Percentiles rank a stretch among this genome's conserved stretches.
These are phyloP conservation scores for Babesia gibsoni DNA, from an alignment of 169 alveolate genomes.

Conservation along the genomic window DNA sequence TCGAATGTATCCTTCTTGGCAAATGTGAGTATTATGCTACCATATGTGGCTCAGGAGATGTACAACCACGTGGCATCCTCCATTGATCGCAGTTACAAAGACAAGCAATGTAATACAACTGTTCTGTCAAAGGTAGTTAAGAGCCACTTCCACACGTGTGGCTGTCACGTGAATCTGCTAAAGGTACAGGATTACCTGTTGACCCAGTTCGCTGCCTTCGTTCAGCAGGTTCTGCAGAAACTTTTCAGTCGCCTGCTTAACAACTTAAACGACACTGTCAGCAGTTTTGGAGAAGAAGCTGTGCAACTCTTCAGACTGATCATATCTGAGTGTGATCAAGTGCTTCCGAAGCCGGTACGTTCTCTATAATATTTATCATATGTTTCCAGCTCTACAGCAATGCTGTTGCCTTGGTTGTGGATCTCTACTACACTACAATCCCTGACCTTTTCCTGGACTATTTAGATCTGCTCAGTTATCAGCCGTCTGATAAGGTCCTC, in stretches of 20 bases:
- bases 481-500: conserved; percentile 25
- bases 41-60: conserved; percentile 30
- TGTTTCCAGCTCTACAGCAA: conserved; percentile 3
- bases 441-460: conserved; percentile 42
- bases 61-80: neutral
- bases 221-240: conserved; percentile 55
- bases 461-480: conserved; percentile 44
- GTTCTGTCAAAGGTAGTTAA: conserved; percentile 12
- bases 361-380: neutral
- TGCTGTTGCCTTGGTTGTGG: conserved; percentile 13
- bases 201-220: conserved; percentile 38
- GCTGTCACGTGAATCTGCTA: conserved; percentile 3
- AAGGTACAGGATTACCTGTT: conserved; percentile 53
- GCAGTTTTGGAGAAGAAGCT: conserved; percentile 21
- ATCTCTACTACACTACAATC: conserved; percentile 37
- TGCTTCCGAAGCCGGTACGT: conserved; percentile 26
- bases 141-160: conserved; percentile 17
- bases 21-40: conserved; percentile 6
- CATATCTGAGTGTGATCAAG: neutral
- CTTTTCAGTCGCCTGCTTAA: conserved; percentile 15
- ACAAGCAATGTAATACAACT: no score
- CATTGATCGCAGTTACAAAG: neutral
- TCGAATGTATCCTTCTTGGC: conserved; percentile 37
- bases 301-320: neutral
- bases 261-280: neutral